Evolutionary conservation across 495 filamentous ascomycete genomes (phyloP), one percentile per base, ranked within the genome.

Genomic region (Jackrogersella multiformis): DNA sequence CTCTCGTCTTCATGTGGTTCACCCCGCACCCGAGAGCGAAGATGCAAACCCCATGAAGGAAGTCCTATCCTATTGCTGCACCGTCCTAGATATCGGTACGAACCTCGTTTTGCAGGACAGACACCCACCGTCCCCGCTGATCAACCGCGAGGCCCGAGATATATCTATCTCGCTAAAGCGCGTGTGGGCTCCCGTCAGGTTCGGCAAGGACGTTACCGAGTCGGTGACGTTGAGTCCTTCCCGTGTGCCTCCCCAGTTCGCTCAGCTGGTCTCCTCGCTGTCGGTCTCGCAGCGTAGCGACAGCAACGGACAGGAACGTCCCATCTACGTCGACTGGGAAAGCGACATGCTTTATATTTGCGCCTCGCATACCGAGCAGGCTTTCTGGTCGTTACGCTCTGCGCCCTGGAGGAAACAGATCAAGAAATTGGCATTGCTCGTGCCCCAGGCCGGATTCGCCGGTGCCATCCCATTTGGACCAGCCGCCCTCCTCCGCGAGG

Each of bases 301-400:
- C 20, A 12, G 12, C 8, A 24, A 23, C 12, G 1, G 9, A 10
- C 55, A 57, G 6, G 26, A 42, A 4, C 53, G 21, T 4, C 66
- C 66, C 32, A 34, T 64, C 20, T 69, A 69, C 26, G 56, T 64
- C 28, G 61, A 69, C 51, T 69, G 55, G 55, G 30, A 44, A 6
- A 41, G 60, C n/a, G 66, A 69, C 51, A 52, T 69, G 66, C 32
- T 69, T 20, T 69, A 69, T 35, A 56, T 69, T 13, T 69, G 60
- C 32, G 61, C 59, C 1, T 28, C 49, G 13, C 42, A 64, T 16
- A 42, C 61, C 20, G 66, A 69, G 56, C 66, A 69, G 26, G 66
- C 66, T 15, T 64, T 69, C 44, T 69, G 66, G 66, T 56, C 61
- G 4, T 23, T 69, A 12, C 61, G 66, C 41, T 32, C 34, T 7